Conservation (phyloP, 1,284 basidiomycete genomes). For the Kalmanozyma brasiliensis region DNA sequence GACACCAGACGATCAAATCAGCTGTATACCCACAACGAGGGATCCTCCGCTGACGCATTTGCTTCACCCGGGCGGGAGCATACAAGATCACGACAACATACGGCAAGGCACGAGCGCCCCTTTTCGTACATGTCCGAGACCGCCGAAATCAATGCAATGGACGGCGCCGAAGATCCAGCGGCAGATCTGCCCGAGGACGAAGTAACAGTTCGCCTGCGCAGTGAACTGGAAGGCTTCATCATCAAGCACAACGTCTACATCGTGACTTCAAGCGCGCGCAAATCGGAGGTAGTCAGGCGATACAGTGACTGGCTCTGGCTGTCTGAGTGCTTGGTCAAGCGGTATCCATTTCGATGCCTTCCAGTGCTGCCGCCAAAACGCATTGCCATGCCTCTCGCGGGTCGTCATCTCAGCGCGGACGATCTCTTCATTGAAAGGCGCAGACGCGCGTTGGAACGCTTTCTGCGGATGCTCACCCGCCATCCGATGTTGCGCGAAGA, state of each 20-base stretch:
- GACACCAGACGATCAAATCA: conserved; percentile 9
- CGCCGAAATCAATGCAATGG: conserved; percentile 33
- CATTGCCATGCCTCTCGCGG: conserved; percentile 44
- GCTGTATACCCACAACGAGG: conserved; percentile 19
- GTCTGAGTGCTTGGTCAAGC: conserved; percentile 44
- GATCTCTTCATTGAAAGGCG: conserved; percentile 49
- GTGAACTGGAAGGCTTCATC: conserved; percentile 47
- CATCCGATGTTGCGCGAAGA: conserved; percentile 50
- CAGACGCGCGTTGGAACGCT: conserved; percentile 45
- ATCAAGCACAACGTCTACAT: conserved; percentile 55
- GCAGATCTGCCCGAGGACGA: conserved; percentile 39
- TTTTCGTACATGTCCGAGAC: conserved; percentile 50
- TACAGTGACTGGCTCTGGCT: conserved; percentile 60
- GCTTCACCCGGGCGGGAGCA: not conserved
- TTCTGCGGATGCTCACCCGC: conserved; percentile 32
- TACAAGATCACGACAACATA: conserved; percentile 10
- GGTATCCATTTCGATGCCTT: conserved; percentile 56
- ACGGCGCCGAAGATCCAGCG: conserved; percentile 32
- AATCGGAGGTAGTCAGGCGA: conserved; percentile 39
- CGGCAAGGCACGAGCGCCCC: conserved; percentile 27
- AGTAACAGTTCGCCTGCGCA: conserved; percentile 39
- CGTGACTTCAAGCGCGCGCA: conserved; percentile 36
- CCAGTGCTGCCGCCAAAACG: conserved; percentile 53
- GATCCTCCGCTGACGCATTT: conserved; percentile 4
- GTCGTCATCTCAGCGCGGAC: conserved; percentile 40